These are phyloP conservation scores for Xylariaceae sp. DNA, from an alignment of 2,329 filamentous ascomycete species.

Conservation along the genomic window DNA sequence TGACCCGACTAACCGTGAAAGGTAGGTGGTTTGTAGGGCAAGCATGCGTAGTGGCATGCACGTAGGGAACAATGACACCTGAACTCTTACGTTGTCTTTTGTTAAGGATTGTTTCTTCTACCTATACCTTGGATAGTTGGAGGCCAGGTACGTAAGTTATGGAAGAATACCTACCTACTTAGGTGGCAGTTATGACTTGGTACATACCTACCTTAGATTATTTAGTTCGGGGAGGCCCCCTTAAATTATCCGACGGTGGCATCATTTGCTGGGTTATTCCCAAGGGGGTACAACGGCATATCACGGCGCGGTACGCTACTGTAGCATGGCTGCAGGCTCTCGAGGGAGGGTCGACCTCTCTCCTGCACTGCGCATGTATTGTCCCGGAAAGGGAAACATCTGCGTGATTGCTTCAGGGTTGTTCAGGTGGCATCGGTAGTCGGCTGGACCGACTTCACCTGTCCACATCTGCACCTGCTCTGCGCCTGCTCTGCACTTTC, in stretches of 20 bases:
- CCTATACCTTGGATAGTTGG: no score
- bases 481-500: no score
- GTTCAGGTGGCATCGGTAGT: slow-evolving; percentile 9
- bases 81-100: slow-evolving; percentile 8
- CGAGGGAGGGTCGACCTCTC: no score
- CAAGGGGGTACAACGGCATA: no score
- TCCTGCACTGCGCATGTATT: background rate
- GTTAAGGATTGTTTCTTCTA: background rate
- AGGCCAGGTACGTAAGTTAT: background rate
- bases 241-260: no score
- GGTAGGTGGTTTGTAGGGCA: background rate
- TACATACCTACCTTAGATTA: no score
- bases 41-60: slow-evolving; percentile 4
- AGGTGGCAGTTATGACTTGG: background rate
- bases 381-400: slow-evolving; percentile 12
- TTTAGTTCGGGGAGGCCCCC: no score
- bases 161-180: background rate
- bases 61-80: slow-evolving; percentile 16
- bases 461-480: background rate
- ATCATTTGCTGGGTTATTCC: no score
- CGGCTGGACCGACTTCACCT: slow-evolving; percentile 18
- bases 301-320: background rate
- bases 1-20: no score
- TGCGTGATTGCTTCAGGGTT: slow-evolving; percentile 10
- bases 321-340: background rate